A percentile compares a stretch with the other conserved stretches of the same genome.
These are phyloP conservation scores for Monilinia fructigena DNA, from an alignment of 2,329 filamentous ascomycete genomes.

Conservation along the genomic window DNA sequence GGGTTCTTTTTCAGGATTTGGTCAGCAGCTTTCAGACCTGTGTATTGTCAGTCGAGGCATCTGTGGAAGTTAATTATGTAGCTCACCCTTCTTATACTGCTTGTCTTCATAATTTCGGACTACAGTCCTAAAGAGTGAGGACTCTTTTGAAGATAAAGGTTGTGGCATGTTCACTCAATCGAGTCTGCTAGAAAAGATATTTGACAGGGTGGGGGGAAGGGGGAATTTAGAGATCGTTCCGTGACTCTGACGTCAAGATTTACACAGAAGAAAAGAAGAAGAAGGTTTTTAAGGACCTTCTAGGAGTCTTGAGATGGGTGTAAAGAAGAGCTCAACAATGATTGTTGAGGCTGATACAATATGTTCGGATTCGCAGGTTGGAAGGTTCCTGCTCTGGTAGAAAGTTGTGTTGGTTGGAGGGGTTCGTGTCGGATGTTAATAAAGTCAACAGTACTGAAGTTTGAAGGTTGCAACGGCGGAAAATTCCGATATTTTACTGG, in stretches of 20 bases:
- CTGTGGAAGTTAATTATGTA: slow-evolving; percentile 18
- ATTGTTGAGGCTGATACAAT: background rate
- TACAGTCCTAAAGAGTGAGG: slow-evolving; percentile 88
- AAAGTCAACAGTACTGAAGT: slow-evolving; percentile 4
- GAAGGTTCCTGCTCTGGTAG: slow-evolving; percentile 7
- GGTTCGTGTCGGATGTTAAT: slow-evolving; percentile 12
- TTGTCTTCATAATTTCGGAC: slow-evolving; percentile 97
- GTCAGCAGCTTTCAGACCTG: slow-evolving; percentile 88
- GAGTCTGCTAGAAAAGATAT: slow-evolving; percentile 9
- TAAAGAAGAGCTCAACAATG: background rate
- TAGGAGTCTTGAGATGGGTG: background rate
- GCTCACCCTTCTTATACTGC: slow-evolving; percentile 83
- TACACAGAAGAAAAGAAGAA: background rate
- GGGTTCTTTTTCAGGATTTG: slow-evolving; percentile 94
- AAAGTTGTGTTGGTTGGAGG: slow-evolving; percentile 19
- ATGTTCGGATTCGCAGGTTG: background rate
- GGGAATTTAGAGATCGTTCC: slow-evolving; percentile 5
- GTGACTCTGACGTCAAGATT: slow-evolving; percentile 12
- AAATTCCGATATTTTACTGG: slow-evolving; percentile 17
- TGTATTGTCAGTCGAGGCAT: slow-evolving; percentile 31
- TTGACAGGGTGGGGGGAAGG: slow-evolving; percentile 18
- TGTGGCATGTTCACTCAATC: slow-evolving; percentile 59
- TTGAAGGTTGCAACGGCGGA: slow-evolving; percentile 18
- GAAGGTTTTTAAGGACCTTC: background rate
- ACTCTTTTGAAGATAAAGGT: slow-evolving; percentile 80